A percentile compares a stretch with the other conserved stretches of the same genome.
Evolutionary conservation across 2,329 filamentous ascomycete genomes (phyloP).

Genomic region (Bipolaris oryzae): DNA sequence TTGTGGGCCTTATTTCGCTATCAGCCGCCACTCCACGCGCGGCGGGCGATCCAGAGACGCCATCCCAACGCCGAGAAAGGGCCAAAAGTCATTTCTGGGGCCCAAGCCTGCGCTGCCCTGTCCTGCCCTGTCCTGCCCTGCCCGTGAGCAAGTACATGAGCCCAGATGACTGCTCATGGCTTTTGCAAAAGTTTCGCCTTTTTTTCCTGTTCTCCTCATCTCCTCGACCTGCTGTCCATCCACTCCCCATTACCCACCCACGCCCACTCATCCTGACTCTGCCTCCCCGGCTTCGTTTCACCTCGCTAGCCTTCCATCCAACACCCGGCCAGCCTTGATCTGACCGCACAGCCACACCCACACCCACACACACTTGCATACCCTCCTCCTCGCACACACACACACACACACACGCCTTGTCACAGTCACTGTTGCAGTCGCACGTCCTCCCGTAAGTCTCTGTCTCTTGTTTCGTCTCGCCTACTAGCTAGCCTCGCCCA

Average conservation of each 20-base stretch:
- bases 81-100: constrained; percentile 34
- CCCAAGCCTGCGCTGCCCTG: constrained; percentile 19
- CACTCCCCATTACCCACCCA: too few relatives aligned
- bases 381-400: not conserved
- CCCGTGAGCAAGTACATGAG: constrained; percentile 24
- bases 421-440: constrained; percentile 1
- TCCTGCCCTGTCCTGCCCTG: not conserved
- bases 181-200: constrained; percentile 28
- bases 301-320: constrained; percentile 16
- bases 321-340: constrained; percentile 5
- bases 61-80: constrained; percentile 39
- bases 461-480: not conserved
- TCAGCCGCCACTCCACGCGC: constrained; percentile 46
- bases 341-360: constrained; percentile 12
- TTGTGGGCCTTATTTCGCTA: constrained; percentile 45
- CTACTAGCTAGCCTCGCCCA: not conserved
- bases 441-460: constrained; percentile 22
- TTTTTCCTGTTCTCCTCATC: constrained; percentile 3
- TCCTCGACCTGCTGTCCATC: constrained; percentile 1
- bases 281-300: constrained; percentile 23
- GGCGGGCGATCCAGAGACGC: constrained; percentile 43
- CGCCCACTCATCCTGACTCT: not conserved
- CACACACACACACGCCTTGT: constrained; percentile 18
- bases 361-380: not conserved
- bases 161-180: constrained; percentile 26